Conservation (phyloP, 306 rosid genomes). For the Rubus idaeus region DNA sequence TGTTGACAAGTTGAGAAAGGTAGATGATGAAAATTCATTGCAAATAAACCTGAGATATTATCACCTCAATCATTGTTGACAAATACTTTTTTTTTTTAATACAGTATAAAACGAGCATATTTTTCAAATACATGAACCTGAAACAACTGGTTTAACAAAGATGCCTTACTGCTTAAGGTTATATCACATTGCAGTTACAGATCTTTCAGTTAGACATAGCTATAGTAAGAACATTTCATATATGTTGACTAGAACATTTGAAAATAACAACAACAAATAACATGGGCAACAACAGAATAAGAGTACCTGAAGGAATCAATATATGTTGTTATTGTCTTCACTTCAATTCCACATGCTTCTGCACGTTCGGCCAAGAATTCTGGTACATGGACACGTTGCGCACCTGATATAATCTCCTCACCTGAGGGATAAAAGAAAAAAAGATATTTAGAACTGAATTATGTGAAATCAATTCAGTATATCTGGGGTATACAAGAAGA, state of each 20-base stretch:
- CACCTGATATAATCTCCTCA: slow-evolving; percentile 97
- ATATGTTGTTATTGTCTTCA: slow-evolving; percentile 66
- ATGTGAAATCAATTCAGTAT: not conserved
- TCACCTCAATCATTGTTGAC: too few species aligned
- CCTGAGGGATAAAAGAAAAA: slow-evolving; percentile 39
- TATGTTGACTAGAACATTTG: not conserved
- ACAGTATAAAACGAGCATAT: too few species aligned
- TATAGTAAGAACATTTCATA: not conserved
- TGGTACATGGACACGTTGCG: slow-evolving; percentile 82
- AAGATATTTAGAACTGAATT: not conserved
- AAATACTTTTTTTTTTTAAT: too few species aligned
- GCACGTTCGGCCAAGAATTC: slow-evolving; percentile 80
- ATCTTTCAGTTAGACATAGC: not conserved
- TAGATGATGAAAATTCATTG: too few species aligned
- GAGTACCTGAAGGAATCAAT: slow-evolving; percentile 85
- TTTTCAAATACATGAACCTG: too few species aligned
- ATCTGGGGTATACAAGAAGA: not conserved
- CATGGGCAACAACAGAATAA: not conserved
- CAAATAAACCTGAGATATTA: too few species aligned
- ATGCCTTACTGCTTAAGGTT: not conserved
- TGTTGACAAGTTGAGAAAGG: too few species aligned
- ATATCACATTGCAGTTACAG: not conserved
- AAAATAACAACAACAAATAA: slow-evolving; percentile 4
- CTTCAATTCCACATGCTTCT: slow-evolving; percentile 72
- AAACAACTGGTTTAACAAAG: not conserved